Percentiles rank a stretch among this genome's conserved stretches.
These are phyloP conservation scores for Colletotrichum sp. DNA, from an alignment of 2,329 filamentous ascomycete species.

Conservation along the genomic window DNA sequence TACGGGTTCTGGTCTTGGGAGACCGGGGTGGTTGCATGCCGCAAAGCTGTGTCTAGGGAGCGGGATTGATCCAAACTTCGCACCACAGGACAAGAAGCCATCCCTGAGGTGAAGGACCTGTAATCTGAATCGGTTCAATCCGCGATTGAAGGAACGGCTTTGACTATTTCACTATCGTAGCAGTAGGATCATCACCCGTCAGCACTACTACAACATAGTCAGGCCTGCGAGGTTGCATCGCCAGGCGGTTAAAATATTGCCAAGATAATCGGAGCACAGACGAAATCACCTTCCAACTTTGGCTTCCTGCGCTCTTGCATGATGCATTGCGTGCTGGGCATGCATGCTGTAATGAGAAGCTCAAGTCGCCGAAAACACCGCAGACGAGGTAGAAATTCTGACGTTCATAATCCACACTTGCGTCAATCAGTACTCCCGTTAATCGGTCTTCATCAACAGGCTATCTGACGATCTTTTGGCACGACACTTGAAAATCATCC, in stretches of 20 bases:
- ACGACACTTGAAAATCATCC: not conserved
- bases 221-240: not conserved
- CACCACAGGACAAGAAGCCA: not conserved
- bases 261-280: not conserved
- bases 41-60: not conserved
- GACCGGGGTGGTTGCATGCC: not conserved
- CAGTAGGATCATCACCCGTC: not conserved
- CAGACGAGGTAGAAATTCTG: not conserved
- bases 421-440: not conserved
- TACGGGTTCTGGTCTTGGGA: not conserved
- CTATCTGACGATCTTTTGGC: not conserved
- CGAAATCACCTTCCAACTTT: not conserved
- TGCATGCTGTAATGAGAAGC: not conserved
- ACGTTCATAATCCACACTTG: not conserved
- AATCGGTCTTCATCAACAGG: not conserved
- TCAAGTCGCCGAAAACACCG: not conserved
- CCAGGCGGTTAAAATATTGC: not conserved
- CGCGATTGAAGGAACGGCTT: rapidly evolving
- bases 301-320: not conserved
- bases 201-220: not conserved
- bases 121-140: not conserved
- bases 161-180: not conserved
- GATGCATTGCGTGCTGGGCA: not conserved
- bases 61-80: not conserved
- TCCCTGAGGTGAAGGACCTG: not conserved